Evolutionary conservation across 768 basidiomycete genomes (phyloP).

Genomic region (Kwoniella sp.): DNA sequence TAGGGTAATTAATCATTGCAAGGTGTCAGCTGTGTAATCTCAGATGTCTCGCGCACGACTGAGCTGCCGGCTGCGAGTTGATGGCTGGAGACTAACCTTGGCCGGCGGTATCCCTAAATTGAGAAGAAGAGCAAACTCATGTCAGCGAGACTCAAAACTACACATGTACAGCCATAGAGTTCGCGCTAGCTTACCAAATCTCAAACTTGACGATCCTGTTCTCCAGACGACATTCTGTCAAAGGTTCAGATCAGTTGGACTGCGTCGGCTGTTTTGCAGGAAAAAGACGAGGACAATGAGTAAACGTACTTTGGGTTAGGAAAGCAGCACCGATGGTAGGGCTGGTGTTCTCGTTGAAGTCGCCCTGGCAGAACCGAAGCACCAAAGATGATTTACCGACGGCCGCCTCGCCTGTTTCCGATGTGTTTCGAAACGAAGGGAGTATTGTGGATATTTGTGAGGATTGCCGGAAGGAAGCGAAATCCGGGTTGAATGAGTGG

Average conservation of each 20-base stretch:
- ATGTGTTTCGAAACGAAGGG: neutral
- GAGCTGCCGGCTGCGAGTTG: too few relatives aligned
- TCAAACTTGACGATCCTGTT: conserved; percentile 70
- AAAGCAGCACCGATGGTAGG: conserved; percentile 98
- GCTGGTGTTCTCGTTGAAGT: conserved; percentile 98
- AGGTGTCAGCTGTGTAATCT: too few relatives aligned
- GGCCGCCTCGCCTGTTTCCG: conserved; percentile 83
- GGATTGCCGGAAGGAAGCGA: neutral
- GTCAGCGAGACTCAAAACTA: neutral
- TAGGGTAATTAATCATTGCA: too few relatives aligned
- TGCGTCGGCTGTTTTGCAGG: neutral
- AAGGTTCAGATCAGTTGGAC: neutral
- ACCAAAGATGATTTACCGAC: conserved; percentile 99
- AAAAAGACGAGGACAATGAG: neutral
- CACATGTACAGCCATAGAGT: too few relatives aligned
- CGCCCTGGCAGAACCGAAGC: conserved; percentile 94
- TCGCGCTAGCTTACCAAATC: conserved; percentile 69
- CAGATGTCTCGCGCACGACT: too few relatives aligned
- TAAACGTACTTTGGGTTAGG: conserved; percentile 52
- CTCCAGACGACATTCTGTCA: conserved; percentile 61
- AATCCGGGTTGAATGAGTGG: neutral
- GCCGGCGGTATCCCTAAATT: conserved; percentile 56
- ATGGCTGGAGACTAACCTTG: conserved; percentile 48
- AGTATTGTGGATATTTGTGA: neutral
- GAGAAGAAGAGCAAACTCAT: conserved; percentile 1